Percentiles rank a stretch among this genome's conserved stretches.
Evolutionary conservation across 805 yeast species (phyloP).

Genomic region (Henningerozyma blattae): DNA sequence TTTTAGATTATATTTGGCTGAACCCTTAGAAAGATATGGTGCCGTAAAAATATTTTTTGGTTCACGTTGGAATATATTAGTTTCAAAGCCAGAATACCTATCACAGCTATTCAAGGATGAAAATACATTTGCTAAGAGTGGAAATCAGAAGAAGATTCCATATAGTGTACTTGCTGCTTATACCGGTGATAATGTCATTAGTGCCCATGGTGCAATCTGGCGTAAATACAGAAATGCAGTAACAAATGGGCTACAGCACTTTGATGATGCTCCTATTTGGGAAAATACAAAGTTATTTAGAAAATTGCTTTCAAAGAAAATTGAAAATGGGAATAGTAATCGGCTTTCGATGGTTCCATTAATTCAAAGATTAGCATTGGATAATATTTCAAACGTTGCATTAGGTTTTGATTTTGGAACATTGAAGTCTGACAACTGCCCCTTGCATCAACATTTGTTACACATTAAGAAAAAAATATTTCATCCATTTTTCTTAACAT

Average conservation of each 20-base stretch:
- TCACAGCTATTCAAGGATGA: slow-evolving; percentile 37
- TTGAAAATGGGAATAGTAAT: not conserved
- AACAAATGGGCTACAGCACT: slow-evolving; percentile 39
- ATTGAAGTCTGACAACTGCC: slow-evolving; percentile 20
- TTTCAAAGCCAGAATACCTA: slow-evolving; percentile 36
- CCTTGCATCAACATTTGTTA: slow-evolving; percentile 30
- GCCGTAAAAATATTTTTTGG: slow-evolving; percentile 51
- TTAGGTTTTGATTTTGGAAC: slow-evolving; percentile 38
- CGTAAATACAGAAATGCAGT: slow-evolving; percentile 33
- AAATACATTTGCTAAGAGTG: slow-evolving; percentile 42
- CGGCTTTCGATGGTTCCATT: slow-evolving; percentile 25
- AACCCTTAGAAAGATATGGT: slow-evolving; percentile 37
- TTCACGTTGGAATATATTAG: slow-evolving; percentile 48
- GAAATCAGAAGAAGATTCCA: slow-evolving; percentile 48
- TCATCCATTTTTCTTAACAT: slow-evolving; percentile 40
- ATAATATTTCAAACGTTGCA: slow-evolving; percentile 38
- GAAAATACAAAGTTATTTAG: slow-evolving; percentile 29
- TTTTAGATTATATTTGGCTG: slow-evolving; percentile 31
- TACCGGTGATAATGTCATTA: slow-evolving; percentile 50
- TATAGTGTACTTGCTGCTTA: slow-evolving; percentile 40
- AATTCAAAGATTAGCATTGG: slow-evolving; percentile 36
- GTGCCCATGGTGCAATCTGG: slow-evolving; percentile 46
- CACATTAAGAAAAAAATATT: slow-evolving; percentile 41
- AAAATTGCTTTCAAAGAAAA: slow-evolving; percentile 11
- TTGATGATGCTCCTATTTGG: slow-evolving; percentile 28